Base-by-base conservation (phyloP, 805 yeast genomes). In the Hanseniaspora clermontiae region DNA sequence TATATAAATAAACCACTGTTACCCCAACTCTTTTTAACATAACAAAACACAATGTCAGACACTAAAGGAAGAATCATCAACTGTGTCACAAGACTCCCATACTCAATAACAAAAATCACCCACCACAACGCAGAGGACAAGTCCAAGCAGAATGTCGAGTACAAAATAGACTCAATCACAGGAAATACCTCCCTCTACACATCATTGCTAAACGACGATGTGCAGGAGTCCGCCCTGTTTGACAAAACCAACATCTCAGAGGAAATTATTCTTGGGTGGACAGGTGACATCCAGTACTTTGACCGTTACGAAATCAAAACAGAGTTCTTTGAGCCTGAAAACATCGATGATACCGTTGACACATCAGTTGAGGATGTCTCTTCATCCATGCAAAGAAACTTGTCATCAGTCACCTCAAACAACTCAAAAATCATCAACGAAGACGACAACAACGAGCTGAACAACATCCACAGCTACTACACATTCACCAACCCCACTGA, bases 191-290 rank as follows among this genome's bases (percentile, higher is more conserved):
- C 97, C 0, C 71, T 91, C 39, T 83, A 84, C 64, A 82, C 95
- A 3, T 81, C 95, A 17, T 78, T 86, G 59, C 75, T 77, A 59
- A 51, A 50, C 20, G 55, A 56, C 12, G 48, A 51, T 10, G 54
- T 15, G 0, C 42, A 47, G 8, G 55, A 56, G 20, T 53, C 57
- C 7, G 3, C 12, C 5, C 19, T 50, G n/a, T 48, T 39, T 29
- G 75, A 73, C 51, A 78, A 78, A 57, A 79, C 81, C 48, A 78
- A 90, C 0, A 78, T 81, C 24, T 91, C 96, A 93, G 95, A 89
- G 60, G 83, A 90, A 48, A 87, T 88, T 61, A 71, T 87, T 51
- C 81, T 93, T 52, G 97, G 88, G 1, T 93, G 98, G 98, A 86
- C 97, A 0, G 98, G 98, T 48, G 97, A 89, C 68, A 74, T 93